Evolutionary conservation across 23 red algal species (phyloP), one percentile per base, ranked within the genome.

Genomic region (Agarophyton chilense): DNA sequence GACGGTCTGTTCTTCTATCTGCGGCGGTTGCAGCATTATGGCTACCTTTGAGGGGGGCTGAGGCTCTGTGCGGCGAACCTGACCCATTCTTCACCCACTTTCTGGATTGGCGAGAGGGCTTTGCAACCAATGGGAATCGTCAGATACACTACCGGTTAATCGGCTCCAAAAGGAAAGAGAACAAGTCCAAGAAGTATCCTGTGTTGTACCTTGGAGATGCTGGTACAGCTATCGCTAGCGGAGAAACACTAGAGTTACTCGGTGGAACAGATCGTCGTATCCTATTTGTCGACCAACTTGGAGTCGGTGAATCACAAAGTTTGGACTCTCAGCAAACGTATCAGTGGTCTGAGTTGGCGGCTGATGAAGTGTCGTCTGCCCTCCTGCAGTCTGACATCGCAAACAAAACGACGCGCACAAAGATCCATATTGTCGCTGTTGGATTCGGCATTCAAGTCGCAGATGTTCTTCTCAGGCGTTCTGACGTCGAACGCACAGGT

Each of bases 71-170:
- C 47, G 79, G 79, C 32, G 79, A 83, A 17, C 79, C 79, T 25
- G 79, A 83, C 24, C 79, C 79, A 3, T 83, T n/a, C 61, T 83
- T 83, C 38, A 51, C 79, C 52, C 79, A 83, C 31, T 83, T 83
- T 60, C 14, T 83, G 25, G 79, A 83, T 18, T 83, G 79, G 79
- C 55, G 16, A 35, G 79, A 83, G 17, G 79, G 47, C 39, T 83
- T 67, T 17, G 61, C 79, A 14, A 19, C 36, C 0, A 40, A 10
- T 17, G 52, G 26, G 34, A 24, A 32, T 47, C 79, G 40, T 22
- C 57, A 65, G 18, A 29, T 83, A 65, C 79, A 83, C 28, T 83
- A 83, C 57, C 79, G 79, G 19, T 17, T 61, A 21, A 61, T 83
- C 18, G 79, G 79, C 18, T 83, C 79, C 19, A 58, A 65, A 21